A percentile compares a stretch with the other conserved stretches of the same genome.
phyloP scores from a whole-genome alignment of 1,284 basidiomycete genomes.

The Tilletiaria anomala region DNA sequence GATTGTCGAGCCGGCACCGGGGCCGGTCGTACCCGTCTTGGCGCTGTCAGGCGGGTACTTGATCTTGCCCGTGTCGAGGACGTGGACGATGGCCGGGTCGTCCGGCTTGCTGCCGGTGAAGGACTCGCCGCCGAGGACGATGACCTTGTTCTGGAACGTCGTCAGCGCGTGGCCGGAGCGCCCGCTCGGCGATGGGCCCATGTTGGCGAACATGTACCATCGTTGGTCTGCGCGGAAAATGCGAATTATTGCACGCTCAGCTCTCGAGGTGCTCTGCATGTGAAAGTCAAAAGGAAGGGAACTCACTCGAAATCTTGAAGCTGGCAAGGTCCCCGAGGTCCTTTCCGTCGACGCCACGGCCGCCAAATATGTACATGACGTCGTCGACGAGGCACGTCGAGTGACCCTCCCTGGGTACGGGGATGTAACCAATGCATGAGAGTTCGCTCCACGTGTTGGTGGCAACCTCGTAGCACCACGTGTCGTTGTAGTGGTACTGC shows the following conservation, averaged over 20 bases:
- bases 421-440: slow-evolving; percentile 92
- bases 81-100: slow-evolving; percentile 68
- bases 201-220: slow-evolving; percentile 99
- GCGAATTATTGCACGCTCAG: no score
- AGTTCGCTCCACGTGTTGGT: slow-evolving; percentile 80
- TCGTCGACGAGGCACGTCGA: slow-evolving; percentile 92
- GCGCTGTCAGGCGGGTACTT: slow-evolving; percentile 35
- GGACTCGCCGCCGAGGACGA: slow-evolving; percentile 87
- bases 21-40: slow-evolving; percentile 9
- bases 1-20: slow-evolving; percentile 5
- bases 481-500: slow-evolving; percentile 97
- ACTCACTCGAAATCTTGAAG: slow-evolving; percentile 88
- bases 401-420: slow-evolving; percentile 89
- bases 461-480: slow-evolving; percentile 81
- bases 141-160: slow-evolving; percentile 68
- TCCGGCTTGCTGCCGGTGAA: slow-evolving; percentile 56
- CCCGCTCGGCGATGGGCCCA: slow-evolving; percentile 83
- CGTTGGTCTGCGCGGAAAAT: no score
- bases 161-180: slow-evolving; percentile 93
- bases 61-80: slow-evolving; percentile 43
- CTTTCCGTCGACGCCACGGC: slow-evolving; percentile 89
- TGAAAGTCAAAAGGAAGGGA: no score
- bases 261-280: no score
- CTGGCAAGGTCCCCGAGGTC: slow-evolving; percentile 88
- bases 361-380: slow-evolving; percentile 95